A percentile compares a stretch with the other conserved stretches of the same genome.
Evolutionary conservation across 2,329 filamentous ascomycete genomes (phyloP).

Genomic region (Diplodia sapinea): DNA sequence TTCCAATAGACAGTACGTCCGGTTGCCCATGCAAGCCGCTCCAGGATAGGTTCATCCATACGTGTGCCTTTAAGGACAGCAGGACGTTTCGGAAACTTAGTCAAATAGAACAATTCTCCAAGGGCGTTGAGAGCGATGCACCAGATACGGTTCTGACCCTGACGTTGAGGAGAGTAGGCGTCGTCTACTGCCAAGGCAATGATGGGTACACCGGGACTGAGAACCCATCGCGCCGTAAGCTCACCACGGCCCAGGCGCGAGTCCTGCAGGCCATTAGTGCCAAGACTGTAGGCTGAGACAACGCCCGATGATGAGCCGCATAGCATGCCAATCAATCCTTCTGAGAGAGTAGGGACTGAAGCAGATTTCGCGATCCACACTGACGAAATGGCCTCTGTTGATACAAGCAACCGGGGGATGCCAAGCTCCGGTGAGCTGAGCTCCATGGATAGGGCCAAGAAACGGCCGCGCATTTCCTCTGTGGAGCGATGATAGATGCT

Average conservation of each 20-base stretch:
- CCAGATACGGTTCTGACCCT: slow-evolving; percentile 76
- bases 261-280: slow-evolving; percentile 63
- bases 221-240: slow-evolving; percentile 83
- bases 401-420: slow-evolving; percentile 75
- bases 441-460: slow-evolving; percentile 67
- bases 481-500: slow-evolving; percentile 76
- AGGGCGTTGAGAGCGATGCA: slow-evolving; percentile 92
- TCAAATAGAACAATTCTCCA: slow-evolving; percentile 87
- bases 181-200: slow-evolving; percentile 84
- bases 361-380: slow-evolving; percentile 91
- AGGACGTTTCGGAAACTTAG: slow-evolving; percentile 67
- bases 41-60: slow-evolving; percentile 58
- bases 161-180: slow-evolving; percentile 73
- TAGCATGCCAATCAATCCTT: slow-evolving; percentile 80
- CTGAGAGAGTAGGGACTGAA: slow-evolving; percentile 71
- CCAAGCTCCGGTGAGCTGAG: slow-evolving; percentile 69
- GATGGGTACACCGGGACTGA: slow-evolving; percentile 92
- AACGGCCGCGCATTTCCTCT: slow-evolving; percentile 77
- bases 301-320: slow-evolving; percentile 83
- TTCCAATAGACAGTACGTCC: slow-evolving; percentile 83
- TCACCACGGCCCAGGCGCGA: slow-evolving; percentile 73
- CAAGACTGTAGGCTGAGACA: slow-evolving; percentile 80
- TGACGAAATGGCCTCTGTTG: slow-evolving; percentile 73
- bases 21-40: slow-evolving; percentile 77
- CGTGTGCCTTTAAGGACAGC: slow-evolving; percentile 55